Percentiles rank a stretch among this genome's conserved stretches.
These are phyloP conservation scores for Trichosporon inkin DNA, from an alignment of 1,284 basidiomycete genomes.

Conservation along the genomic window DNA sequence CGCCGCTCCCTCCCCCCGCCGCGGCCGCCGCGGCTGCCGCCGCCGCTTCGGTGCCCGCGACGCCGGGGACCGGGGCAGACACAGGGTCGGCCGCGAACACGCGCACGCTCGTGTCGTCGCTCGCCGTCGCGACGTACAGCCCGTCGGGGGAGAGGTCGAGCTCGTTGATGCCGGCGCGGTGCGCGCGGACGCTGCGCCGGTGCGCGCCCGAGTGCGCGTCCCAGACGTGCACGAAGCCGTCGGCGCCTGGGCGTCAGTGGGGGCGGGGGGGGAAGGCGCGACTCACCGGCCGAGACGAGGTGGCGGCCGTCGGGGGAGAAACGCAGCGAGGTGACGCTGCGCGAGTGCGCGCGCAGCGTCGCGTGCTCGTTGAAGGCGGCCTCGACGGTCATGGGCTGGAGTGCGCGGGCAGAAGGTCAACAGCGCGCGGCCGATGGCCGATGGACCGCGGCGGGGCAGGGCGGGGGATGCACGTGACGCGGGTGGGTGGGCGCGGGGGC, in stretches of 20 bases:
- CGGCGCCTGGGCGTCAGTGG: slow-evolving; percentile 37
- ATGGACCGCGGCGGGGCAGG: too few species aligned
- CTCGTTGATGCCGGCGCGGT: slow-evolving; percentile 68
- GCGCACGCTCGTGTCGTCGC: slow-evolving; percentile 61
- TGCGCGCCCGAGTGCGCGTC: slow-evolving; percentile 33
- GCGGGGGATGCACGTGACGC: too few species aligned
- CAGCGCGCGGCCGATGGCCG: too few species aligned
- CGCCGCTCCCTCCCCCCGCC: background rate
- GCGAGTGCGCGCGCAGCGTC: slow-evolving; percentile 51
- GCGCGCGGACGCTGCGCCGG: slow-evolving; percentile 27
- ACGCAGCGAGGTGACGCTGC: slow-evolving; percentile 49
- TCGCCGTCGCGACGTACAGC: slow-evolving; percentile 77
- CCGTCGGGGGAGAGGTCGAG: slow-evolving; percentile 79
- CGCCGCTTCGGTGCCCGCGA: too few species aligned
- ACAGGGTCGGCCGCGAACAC: slow-evolving; percentile 15
- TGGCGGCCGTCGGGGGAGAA: slow-evolving; percentile 52
- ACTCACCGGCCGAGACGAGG: slow-evolving; percentile 50
- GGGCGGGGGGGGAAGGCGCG: background rate
- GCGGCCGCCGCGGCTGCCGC: too few species aligned
- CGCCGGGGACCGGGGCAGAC: background rate
- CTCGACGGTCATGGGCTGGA: slow-evolving; percentile 1
- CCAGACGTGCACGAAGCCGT: slow-evolving; percentile 49
- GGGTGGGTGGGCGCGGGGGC: too few species aligned
- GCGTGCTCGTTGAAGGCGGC: slow-evolving; percentile 22
- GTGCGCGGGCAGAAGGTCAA: background rate